Percentiles rank a stretch among this genome's conserved stretches.
Evolutionary conservation across 106 monocot genomes (phyloP).

Genomic region (Apostasia shenzhenica): DNA sequence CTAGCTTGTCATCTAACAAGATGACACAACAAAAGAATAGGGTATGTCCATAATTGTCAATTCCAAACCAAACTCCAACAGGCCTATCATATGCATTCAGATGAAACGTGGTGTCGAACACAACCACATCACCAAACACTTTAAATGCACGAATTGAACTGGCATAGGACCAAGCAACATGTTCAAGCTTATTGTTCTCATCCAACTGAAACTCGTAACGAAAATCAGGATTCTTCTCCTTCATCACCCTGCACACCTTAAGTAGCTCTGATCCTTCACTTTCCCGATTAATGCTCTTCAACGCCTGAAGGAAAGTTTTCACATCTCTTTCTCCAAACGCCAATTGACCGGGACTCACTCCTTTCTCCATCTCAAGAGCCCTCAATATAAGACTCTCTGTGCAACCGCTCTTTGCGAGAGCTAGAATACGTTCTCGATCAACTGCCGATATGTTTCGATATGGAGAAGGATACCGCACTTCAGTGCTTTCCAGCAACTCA

Average conservation of each 20-base stretch:
- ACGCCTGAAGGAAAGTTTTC: constrained; percentile 65
- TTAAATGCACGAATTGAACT: constrained; percentile 57
- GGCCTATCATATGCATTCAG: constrained; percentile 51
- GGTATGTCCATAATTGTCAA: constrained; percentile 69
- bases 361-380: constrained; percentile 69
- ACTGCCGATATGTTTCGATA: constrained; percentile 48
- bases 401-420: constrained; percentile 63
- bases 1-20: constrained; percentile 52
- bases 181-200: constrained; percentile 59
- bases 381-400: constrained; percentile 52
- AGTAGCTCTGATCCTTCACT: constrained; percentile 65
- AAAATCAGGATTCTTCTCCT: constrained; percentile 73
- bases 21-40: constrained; percentile 72
- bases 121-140: constrained; percentile 66
- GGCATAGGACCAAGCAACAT: constrained; percentile 74
- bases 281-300: constrained; percentile 49
- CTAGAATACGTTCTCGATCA: constrained; percentile 50
- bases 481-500: constrained; percentile 54
- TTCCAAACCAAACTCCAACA: constrained; percentile 62
- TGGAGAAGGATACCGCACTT: constrained; percentile 30
- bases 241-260: constrained; percentile 59
- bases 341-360: constrained; percentile 39
- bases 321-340: constrained; percentile 66
- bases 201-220: constrained; percentile 46
- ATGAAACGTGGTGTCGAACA: constrained; percentile 56